These are phyloP conservation scores for Colletotrichum eremochloae DNA, from an alignment of 2,329 filamentous ascomycete species.

Conservation along the genomic window DNA sequence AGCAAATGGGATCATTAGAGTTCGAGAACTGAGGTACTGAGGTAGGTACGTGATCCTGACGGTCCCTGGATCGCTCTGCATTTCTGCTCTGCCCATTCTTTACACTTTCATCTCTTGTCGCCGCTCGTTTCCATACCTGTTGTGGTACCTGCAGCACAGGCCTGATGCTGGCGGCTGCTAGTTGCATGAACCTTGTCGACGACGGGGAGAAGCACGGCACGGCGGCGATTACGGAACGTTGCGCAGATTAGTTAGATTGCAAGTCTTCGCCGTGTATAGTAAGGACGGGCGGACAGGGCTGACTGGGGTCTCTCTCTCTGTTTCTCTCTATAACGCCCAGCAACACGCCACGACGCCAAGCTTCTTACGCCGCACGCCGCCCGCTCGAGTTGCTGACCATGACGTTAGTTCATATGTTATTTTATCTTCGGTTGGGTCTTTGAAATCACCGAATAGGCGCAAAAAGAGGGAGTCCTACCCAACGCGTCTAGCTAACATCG, in stretches of 20 bases:
- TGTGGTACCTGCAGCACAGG: slow-evolving; percentile 21
- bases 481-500: neutral
- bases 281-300: slow-evolving; percentile 6
- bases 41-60: no score
- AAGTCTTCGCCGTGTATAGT: neutral
- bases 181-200: neutral
- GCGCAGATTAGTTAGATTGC: no score
- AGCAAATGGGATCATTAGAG: no score
- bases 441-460: slow-evolving; percentile 18
- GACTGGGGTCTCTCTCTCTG: neutral
- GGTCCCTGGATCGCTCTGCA: slow-evolving; percentile 5
- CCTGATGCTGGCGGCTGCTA: slow-evolving; percentile 13
- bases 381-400: neutral
- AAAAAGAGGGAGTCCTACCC: neutral
- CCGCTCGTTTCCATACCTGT: neutral
- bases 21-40: no score
- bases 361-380: neutral
- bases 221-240: no score
- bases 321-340: neutral
- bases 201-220: neutral
- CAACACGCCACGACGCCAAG: slow-evolving; percentile 1
- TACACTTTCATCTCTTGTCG: slow-evolving; percentile 10
- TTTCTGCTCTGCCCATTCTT: slow-evolving; percentile 1
- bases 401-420: neutral
- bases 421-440: neutral